Evolutionary conservation across 176 grass and related monocot genomes (phyloP).

Genomic region (Aegilops bicornis): DNA sequence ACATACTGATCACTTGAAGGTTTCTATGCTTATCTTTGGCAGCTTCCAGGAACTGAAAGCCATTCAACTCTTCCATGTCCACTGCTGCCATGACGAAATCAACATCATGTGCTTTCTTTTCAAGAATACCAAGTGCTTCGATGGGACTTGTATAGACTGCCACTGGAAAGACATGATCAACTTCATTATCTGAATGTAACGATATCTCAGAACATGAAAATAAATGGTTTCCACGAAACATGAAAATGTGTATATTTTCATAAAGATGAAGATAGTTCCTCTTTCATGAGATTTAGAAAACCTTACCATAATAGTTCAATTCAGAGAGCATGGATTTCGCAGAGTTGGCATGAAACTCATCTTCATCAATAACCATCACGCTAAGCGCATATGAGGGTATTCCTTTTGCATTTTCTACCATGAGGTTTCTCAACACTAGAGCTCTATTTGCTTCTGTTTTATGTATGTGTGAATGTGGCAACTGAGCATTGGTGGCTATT

Average conservation of each 20-base stretch:
- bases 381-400: not conserved
- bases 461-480: not conserved
- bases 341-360: not conserved
- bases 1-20: slow-evolving; percentile 50
- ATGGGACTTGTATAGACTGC: slow-evolving; percentile 24
- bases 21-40: slow-evolving; percentile 2
- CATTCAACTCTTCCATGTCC: slow-evolving; percentile 37
- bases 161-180: not conserved
- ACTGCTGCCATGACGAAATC: slow-evolving; percentile 31
- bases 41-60: slow-evolving; percentile 23
- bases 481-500: not conserved
- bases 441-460: not conserved
- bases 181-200: not conserved
- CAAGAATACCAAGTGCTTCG: slow-evolving; percentile 13
- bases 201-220: not conserved
- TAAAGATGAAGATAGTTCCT: not conserved
- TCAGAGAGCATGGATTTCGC: slow-evolving; percentile 3
- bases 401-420: not conserved
- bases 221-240: not conserved
- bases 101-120: slow-evolving; percentile 22
- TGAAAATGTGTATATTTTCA: not conserved
- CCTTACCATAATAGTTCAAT: slow-evolving; percentile 13
- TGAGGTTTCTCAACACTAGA: not conserved
- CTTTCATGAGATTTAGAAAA: not conserved
- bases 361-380: slow-evolving; percentile 21